phyloP scores from a whole-genome alignment of 495 filamentous ascomycete genomes.

The Penicillium paradoxum region DNA sequence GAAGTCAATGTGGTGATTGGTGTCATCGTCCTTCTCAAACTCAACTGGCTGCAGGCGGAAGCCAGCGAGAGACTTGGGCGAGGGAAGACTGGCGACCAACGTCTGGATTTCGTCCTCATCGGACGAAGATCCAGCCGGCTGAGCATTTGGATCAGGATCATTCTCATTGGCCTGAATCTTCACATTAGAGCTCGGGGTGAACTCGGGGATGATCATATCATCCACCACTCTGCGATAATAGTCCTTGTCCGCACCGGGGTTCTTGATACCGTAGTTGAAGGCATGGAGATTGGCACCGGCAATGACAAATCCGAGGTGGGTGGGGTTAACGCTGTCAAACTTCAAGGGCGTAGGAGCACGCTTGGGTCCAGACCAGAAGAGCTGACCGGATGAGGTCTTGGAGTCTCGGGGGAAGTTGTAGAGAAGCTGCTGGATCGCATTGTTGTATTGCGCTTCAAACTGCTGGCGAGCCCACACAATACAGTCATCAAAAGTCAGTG shows the following conservation, averaged over 20 bases:
- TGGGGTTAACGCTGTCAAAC: constrained; percentile 77
- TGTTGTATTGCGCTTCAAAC: constrained; percentile 96
- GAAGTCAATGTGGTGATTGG: constrained; percentile 98
- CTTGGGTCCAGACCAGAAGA: constrained; percentile 99
- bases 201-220: constrained; percentile 94
- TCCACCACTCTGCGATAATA: constrained; percentile 75
- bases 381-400: constrained; percentile 76
- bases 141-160: constrained; percentile 88
- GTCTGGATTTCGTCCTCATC: constrained; percentile 68
- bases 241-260: constrained; percentile 57
- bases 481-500: constrained; percentile 90
- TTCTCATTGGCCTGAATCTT: constrained; percentile 97
- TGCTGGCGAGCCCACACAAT: constrained; percentile 88
- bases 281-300: constrained; percentile 90
- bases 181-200: constrained; percentile 83
- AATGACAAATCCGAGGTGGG: constrained; percentile 80
- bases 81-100: constrained; percentile 63
- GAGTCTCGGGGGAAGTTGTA: constrained; percentile 98
- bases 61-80: constrained; percentile 72
- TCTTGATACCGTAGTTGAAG: constrained; percentile 95
- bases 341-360: constrained; percentile 88
- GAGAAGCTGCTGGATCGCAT: constrained; percentile 91
- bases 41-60: constrained; percentile 89
- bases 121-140: constrained; percentile 44
- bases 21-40: constrained; percentile 99